Conservation (phyloP, 768 basidiomycete species). For the Dendrothele bispora region DNA sequence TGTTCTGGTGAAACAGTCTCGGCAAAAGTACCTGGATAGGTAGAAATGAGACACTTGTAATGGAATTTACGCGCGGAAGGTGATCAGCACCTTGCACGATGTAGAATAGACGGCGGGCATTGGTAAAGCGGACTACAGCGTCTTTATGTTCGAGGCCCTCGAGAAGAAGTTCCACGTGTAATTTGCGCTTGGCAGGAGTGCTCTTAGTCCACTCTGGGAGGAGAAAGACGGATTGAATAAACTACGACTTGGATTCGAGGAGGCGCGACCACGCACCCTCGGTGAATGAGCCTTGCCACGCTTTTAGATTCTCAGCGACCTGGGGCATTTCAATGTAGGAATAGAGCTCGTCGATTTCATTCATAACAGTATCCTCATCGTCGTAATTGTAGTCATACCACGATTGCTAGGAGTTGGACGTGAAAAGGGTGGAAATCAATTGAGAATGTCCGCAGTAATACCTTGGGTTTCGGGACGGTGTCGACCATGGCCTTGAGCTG, state of each 20-base stretch:
- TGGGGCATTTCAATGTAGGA: conserved; percentile 95
- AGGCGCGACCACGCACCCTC: conserved; percentile 52
- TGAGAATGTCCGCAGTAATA: conserved; percentile 28
- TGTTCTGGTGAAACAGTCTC: conserved; percentile 92
- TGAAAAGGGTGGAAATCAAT: not conserved
- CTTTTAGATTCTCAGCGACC: conserved; percentile 81
- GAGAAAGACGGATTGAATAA: conserved; percentile 14
- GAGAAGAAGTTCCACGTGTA: conserved; percentile 77
- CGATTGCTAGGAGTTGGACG: conserved; percentile 58
- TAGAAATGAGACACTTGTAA: conserved; percentile 4
- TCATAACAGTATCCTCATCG: conserved; percentile 94
- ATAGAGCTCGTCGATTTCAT: conserved; percentile 97
- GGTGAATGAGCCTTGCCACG: conserved; percentile 83
- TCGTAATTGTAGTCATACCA: conserved; percentile 93
- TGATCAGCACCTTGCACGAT: conserved; percentile 77
- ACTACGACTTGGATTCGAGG: conserved; percentile 2
- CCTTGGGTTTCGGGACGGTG: conserved; percentile 75
- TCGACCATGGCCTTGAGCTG: conserved; percentile 76
- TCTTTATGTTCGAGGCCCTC: conserved; percentile 88
- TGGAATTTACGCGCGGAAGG: not conserved
- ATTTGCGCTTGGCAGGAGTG: conserved; percentile 56
- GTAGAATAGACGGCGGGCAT: conserved; percentile 86
- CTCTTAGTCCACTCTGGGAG: conserved; percentile 77
- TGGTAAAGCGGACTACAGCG: conserved; percentile 80
- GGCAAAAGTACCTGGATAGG: conserved; percentile 73